phyloP scores from a whole-genome alignment of 345 rosid genomes.

The Corchorus olitorius region DNA sequence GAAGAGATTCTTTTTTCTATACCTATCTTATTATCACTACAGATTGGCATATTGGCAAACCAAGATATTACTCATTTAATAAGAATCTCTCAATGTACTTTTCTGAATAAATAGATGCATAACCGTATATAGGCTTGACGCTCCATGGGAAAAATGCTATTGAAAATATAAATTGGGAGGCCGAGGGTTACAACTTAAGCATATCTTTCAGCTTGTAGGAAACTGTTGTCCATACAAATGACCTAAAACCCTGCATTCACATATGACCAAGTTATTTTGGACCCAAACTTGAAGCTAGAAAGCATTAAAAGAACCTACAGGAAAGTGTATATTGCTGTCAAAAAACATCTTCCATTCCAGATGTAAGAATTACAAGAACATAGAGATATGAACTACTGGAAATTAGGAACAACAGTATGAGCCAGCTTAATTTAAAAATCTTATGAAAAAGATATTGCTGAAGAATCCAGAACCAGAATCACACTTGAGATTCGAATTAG shows the following conservation, averaged over 20 bases:
- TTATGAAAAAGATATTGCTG: not conserved
- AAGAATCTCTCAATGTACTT: not conserved
- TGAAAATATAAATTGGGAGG: conserved; percentile 85
- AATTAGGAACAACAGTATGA: conserved; percentile 7
- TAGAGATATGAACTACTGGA: not conserved
- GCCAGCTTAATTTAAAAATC: not conserved
- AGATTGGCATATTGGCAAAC: not conserved
- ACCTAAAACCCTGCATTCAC: conserved; percentile 81
- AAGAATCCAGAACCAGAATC: not conserved
- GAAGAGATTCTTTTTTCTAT: not conserved
- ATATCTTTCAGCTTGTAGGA: conserved; percentile 91
- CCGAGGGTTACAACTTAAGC: conserved; percentile 90
- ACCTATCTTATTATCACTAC: not conserved
- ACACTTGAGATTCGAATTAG: too few relatives aligned
- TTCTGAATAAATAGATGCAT: conserved; percentile 18
- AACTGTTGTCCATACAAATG: conserved; percentile 97
- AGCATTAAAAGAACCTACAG: not conserved
- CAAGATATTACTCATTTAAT: conserved; percentile 2
- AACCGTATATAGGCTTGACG: conserved; percentile 95
- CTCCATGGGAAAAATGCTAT: conserved; percentile 97
- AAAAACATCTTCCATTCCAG: not conserved
- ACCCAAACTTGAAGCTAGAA: not conserved
- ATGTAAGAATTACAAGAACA: not conserved
- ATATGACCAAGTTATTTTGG: conserved; percentile 1
- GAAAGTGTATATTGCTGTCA: not conserved